Base-by-base conservation (phyloP, 176 grass and related monocot genomes). In the Aegilops longissima region DNA sequence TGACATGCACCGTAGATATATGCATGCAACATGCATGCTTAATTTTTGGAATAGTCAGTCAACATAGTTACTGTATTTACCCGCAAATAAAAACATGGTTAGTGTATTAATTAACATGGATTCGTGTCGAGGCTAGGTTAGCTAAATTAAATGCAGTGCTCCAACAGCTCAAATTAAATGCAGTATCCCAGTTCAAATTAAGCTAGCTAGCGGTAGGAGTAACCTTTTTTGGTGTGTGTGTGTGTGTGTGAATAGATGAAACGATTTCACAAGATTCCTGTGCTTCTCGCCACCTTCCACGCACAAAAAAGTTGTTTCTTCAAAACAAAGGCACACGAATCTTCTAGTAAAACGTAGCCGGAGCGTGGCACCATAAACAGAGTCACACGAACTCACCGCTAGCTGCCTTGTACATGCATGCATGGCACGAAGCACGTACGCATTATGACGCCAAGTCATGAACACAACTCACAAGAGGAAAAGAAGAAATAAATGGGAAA, bases 351-450 rank as follows among this genome's bases (percentile, higher is more conserved):
- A 59, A 61, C 45, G 11, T 49, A 75, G 58, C 61, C 33, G 89
- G 85, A 91, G 89, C 89, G 89, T 91, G 70, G 69, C 71, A 76
- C 85, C 85, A 88, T 91, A 91, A 91, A 87, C 30, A 4, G 29
- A 70, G 49, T 87, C 89, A 91, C 76, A 87, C 21, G 61, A 80
- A n/a, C 35, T 70, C 89, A 33, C 47, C n/a, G 18, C 6, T 59
- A 59, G 54, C 21, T 35, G 13, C 3, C 1, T 30, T 4, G 25
- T 11, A 66, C 61, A 52, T 68, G 71, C 24, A 14, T 14, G 38
- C 77, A 12, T 58, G 84, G 8, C 78, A 49, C 51, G 79, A 54
- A 70, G n/a, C 51, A 51, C 42, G 16, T 59, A 59, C 24, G 16
- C 12, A 47, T 39, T 66, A 18, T 14, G 73, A 33, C 29, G 25